Base-by-base conservation (phyloP, 768 basidiomycete genomes). In the Tricholoma sp. region DNA sequence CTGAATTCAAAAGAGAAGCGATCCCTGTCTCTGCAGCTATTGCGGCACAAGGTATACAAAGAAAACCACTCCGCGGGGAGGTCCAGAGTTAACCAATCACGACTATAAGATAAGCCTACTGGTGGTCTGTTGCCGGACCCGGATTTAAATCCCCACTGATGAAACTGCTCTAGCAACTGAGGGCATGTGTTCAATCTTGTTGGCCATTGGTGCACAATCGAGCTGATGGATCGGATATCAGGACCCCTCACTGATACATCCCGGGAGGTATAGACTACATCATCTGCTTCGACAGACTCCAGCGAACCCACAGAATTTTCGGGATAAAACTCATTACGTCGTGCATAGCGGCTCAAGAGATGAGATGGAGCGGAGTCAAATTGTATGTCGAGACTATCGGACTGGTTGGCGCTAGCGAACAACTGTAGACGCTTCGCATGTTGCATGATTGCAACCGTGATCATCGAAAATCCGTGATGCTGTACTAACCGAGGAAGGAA, bases 1-100 rank as follows among this genome's bases (percentile, higher is more conserved):
- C 66, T 63, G 48, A 76, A 76, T 10, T 65, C 49, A 9, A 76
- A 20, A 15, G 57, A 62, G 13, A 31, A 63, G 53, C 59, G 60
- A 42, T 65, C 56, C 24, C 57, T 33, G 10, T 18, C 6, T 18
- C 53, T 56, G 1, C 53, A 13, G 28, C 44, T 29, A 12, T 9
- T n/a, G 42, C 67, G 68, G 20, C 66, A 66, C 6, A 63, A 47
- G n/a, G 69, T 50, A 44, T 72, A 75, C 1, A 63, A 45, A 12
- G 64, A 52, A 33, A 74, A 54, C 64, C 70, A 75, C 4, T 60
- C 54, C 0, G 55, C 48, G 0, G 61, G 41, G 7, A 72, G 59
- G 31, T 55, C 7, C 0, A 59, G 65, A 0, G 31, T 7, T 42
- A 76, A 55, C 68, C 73, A 75, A 4, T 64, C 60, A 12, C 49